Evolutionary conservation across 2,329 filamentous ascomycete species (phyloP).

Genomic region (Monilinia fructicola): DNA sequence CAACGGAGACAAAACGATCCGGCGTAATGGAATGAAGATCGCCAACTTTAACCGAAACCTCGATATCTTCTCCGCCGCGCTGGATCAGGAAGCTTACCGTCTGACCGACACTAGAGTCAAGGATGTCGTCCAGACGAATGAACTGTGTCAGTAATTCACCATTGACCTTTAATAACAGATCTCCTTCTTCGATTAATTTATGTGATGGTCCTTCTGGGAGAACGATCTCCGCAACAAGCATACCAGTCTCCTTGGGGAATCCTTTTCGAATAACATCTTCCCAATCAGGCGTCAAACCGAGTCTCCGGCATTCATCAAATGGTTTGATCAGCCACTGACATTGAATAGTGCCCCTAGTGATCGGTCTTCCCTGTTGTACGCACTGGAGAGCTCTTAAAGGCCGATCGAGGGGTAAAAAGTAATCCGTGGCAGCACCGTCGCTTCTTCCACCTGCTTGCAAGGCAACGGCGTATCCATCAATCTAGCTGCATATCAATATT

Average conservation of each 20-base stretch:
- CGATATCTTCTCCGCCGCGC: conserved; percentile 81
- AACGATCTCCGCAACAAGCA: conserved; percentile 95
- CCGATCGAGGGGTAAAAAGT: conserved; percentile 91
- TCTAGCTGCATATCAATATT: conserved; percentile 38
- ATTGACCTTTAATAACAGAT: conserved; percentile 91
- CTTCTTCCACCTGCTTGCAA: conserved; percentile 91
- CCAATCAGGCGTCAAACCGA: conserved; percentile 82
- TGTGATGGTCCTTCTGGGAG: conserved; percentile 87
- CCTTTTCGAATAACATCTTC: conserved; percentile 79
- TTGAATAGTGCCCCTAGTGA: conserved; percentile 94
- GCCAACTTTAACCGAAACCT: conserved; percentile 76
- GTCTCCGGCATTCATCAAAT: conserved; percentile 90
- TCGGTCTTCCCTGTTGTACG: conserved; percentile 70
- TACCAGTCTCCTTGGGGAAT: conserved; percentile 91
- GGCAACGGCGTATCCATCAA: conserved; percentile 87
- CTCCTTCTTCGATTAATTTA: conserved; percentile 85
- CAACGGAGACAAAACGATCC: conserved; percentile 91
- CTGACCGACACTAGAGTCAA: conserved; percentile 82
- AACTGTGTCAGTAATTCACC: conserved; percentile 92
- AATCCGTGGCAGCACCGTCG: conserved; percentile 95
- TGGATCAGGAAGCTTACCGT: conserved; percentile 81
- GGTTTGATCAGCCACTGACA: conserved; percentile 96
- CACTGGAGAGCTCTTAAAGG: conserved; percentile 84
- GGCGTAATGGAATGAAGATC: conserved; percentile 94
- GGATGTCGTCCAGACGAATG: conserved; percentile 82